Conservation (phyloP, 495 filamentous ascomycete genomes). For the Neurospora africana region DNA sequence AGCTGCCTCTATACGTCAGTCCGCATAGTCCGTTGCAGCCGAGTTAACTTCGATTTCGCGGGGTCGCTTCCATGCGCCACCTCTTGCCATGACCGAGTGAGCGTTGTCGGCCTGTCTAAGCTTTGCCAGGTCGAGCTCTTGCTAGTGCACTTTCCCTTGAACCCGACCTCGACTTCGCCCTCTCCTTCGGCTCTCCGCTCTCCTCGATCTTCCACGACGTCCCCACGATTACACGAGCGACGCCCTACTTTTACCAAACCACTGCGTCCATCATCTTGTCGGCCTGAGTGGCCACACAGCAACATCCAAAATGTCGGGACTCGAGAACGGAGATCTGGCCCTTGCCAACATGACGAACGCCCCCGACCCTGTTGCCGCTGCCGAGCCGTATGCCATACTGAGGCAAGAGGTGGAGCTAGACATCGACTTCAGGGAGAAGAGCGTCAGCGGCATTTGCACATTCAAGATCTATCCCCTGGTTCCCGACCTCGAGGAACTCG, state of each 20-base stretch:
- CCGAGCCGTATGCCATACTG: constrained; percentile 41
- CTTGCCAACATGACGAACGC: neutral
- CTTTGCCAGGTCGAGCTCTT: constrained; percentile 8
- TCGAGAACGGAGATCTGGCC: neutral
- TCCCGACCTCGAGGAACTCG: constrained; percentile 56
- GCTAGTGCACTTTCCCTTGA: neutral
- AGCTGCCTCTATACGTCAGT: neutral
- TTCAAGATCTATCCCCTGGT: constrained; percentile 64
- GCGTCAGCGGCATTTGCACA: constrained; percentile 67
- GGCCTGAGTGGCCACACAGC: neutral
- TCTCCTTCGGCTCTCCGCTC: neutral
- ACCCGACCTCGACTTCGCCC: neutral
- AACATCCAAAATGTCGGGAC: neutral
- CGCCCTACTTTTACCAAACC: neutral
- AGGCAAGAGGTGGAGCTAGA: constrained; percentile 83
- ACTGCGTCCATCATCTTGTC: neutral
- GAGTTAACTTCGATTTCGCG: neutral
- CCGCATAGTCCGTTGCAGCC: neutral
- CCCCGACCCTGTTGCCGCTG: constrained; percentile 2
- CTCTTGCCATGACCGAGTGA: constrained; percentile 14
- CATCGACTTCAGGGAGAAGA: constrained; percentile 66
- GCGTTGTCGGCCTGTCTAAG: constrained; percentile 6
- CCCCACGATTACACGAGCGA: neutral
- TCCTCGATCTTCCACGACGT: neutral
- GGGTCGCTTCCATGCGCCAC: neutral